Evolutionary conservation across 1,284 basidiomycete genomes (phyloP).

Genomic region (Leccinum subatratum): DNA sequence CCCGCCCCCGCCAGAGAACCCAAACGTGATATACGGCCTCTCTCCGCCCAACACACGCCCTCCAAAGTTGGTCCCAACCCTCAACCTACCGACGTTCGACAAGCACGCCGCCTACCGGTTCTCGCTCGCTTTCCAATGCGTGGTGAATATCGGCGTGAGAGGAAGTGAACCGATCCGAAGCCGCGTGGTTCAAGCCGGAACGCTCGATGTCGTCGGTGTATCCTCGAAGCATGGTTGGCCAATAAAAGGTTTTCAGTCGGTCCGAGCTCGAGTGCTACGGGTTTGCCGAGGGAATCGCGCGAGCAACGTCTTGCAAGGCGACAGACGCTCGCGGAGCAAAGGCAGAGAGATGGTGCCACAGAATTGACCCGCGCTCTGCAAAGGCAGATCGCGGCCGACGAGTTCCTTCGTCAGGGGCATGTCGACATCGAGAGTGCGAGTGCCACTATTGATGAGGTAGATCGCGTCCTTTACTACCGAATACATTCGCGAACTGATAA

Average conservation of each 20-base stretch:
- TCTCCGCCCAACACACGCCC: conserved; percentile 54
- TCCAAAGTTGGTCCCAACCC: conserved; percentile 49
- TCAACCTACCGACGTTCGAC: conserved; percentile 70
- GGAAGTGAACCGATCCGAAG: conserved; percentile 92
- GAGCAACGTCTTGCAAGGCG: conserved; percentile 63
- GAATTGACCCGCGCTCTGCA: conserved; percentile 56
- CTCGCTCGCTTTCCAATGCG: conserved; percentile 91
- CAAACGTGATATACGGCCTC: conserved; percentile 69
- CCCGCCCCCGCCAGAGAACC: conserved; percentile 72
- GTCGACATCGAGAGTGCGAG: conserved; percentile 7
- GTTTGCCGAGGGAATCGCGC: conserved; percentile 63
- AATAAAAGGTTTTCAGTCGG: conserved; percentile 77
- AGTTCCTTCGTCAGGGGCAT: conserved; percentile 14
- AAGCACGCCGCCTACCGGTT: conserved; percentile 84
- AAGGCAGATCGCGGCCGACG: conserved; percentile 39
- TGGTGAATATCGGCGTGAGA: conserved; percentile 96
- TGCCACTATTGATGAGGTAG: conserved; percentile 25
- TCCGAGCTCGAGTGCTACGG: conserved; percentile 57
- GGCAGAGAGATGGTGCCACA: conserved; percentile 50
- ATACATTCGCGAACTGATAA: conserved; percentile 9
- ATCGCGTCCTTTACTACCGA: conserved; percentile 7
- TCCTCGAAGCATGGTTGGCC: conserved; percentile 89
- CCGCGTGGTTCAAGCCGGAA: conserved; percentile 93
- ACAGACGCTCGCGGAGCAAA: conserved; percentile 47
- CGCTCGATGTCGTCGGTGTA: conserved; percentile 90